Conservation (phyloP, 352 stramenopile genomes). For the Globisporangium cederbergense region DNA sequence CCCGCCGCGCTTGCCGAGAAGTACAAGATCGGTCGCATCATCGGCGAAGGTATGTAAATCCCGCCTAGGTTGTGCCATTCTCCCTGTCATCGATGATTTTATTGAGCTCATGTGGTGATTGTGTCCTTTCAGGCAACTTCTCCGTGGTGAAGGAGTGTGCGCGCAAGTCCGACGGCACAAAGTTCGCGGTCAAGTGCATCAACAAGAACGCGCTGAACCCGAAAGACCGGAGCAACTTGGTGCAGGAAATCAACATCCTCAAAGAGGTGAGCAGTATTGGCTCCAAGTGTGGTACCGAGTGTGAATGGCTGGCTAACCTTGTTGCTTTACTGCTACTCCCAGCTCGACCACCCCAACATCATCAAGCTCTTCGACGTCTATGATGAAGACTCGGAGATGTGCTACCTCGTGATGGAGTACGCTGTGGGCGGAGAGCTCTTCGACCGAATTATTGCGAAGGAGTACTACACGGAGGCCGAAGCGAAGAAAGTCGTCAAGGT, state of each 20-base stretch:
- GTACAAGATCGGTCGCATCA: conserved; percentile 73
- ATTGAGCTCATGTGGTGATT: neutral
- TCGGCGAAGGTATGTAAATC: conserved; percentile 51
- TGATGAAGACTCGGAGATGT: conserved; percentile 68
- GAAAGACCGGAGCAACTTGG: conserved; percentile 76
- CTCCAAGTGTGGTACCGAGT: neutral
- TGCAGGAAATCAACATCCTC: conserved; percentile 83
- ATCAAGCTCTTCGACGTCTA: conserved; percentile 86
- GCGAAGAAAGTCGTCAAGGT: conserved; percentile 83
- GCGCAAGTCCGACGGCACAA: conserved; percentile 40
- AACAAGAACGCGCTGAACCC: conserved; percentile 77
- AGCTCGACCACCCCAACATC: conserved; percentile 86
- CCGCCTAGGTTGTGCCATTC: neutral
- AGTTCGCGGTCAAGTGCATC: conserved; percentile 82
- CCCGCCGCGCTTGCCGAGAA: conserved; percentile 61
- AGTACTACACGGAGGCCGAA: conserved; percentile 90
- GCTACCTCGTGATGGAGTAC: conserved; percentile 89
- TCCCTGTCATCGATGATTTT: neutral
- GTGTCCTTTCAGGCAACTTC: conserved; percentile 62
- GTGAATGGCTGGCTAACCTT: neutral
- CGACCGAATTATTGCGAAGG: conserved; percentile 90
- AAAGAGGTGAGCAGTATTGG: conserved; percentile 35
- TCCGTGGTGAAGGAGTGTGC: conserved; percentile 79
- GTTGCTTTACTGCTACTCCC: neutral
- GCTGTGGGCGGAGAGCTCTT: conserved; percentile 90